Percentiles rank a stretch among this genome's conserved stretches.
Conservation (phyloP, 805 yeast species). For the Candida peoriensis region DNA sequence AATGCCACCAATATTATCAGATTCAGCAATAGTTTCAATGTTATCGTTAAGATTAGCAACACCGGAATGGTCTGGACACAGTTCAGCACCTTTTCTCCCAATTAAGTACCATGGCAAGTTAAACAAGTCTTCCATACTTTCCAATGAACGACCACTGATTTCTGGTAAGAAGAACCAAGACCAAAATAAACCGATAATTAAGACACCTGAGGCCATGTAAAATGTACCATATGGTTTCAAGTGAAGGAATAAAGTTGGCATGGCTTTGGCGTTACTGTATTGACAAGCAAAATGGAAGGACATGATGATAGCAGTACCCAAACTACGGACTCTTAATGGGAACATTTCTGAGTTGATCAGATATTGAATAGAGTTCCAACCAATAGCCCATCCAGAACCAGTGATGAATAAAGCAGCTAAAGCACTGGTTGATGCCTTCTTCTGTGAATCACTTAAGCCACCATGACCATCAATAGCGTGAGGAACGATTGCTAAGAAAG, state of each 20-base stretch:
- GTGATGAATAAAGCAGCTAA: slow-evolving; percentile 44
- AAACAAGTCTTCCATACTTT: slow-evolving; percentile 33
- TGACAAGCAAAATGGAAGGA: slow-evolving; percentile 52
- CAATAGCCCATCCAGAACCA: slow-evolving; percentile 57
- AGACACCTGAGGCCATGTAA: slow-evolving; percentile 43
- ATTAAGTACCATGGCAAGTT: slow-evolving; percentile 52
- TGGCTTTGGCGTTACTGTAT: slow-evolving; percentile 51
- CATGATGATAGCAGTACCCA: slow-evolving; percentile 49
- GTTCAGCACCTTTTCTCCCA: slow-evolving; percentile 48
- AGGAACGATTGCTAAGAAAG: slow-evolving; percentile 42
- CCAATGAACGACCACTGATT: slow-evolving; percentile 33
- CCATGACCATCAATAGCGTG: slow-evolving; percentile 31
- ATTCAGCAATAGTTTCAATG: slow-evolving; percentile 9
- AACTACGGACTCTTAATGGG: slow-evolving; percentile 44
- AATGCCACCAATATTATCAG: slow-evolving; percentile 11
- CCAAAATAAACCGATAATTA: slow-evolving; percentile 34
- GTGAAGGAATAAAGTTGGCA: slow-evolving; percentile 44
- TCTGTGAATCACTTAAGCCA: slow-evolving; percentile 27
- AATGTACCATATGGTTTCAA: slow-evolving; percentile 46
- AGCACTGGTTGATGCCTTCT: slow-evolving; percentile 40
- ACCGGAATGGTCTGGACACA: slow-evolving; percentile 48
- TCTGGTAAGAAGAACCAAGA: slow-evolving; percentile 35
- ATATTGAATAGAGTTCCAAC: slow-evolving; percentile 54
- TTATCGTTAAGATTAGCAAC: slow-evolving; percentile 21
- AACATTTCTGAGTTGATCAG: slow-evolving; percentile 50